A percentile compares a stretch with the other conserved stretches of the same genome.
phyloP scores from a whole-genome alignment of 108 stramenopile species.

The Thalassiosira profunda region DNA sequence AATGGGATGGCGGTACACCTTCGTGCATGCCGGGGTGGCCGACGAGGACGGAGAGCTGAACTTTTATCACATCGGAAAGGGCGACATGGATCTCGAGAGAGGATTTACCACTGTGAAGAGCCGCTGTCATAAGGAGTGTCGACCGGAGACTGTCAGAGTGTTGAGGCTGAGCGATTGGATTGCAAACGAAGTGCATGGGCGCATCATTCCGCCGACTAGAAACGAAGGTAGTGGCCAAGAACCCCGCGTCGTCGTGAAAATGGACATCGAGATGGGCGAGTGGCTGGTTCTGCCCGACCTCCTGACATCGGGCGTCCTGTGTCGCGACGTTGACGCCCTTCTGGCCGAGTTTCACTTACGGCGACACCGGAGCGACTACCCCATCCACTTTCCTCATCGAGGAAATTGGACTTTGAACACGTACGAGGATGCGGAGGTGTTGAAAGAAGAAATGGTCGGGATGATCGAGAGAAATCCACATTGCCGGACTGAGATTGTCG shows the following conservation, averaged over 20 bases:
- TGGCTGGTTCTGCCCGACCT: conserved; percentile 38
- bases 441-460: conserved; percentile 5
- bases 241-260: conserved; percentile 37
- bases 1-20: conserved; percentile 35
- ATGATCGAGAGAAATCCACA: conserved; percentile 2
- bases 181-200: conserved; percentile 24
- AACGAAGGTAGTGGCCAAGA: not conserved
- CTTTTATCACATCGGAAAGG: conserved; percentile 32
- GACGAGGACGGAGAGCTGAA: conserved; percentile 23
- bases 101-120: conserved; percentile 16
- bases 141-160: conserved; percentile 11
- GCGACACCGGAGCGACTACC: not conserved
- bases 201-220: conserved; percentile 1
- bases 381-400: not conserved
- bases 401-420: conserved; percentile 2
- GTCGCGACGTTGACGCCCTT: conserved; percentile 27
- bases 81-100: conserved; percentile 14
- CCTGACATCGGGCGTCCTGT: conserved; percentile 16
- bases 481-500: conserved; percentile 1
- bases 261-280: conserved; percentile 48
- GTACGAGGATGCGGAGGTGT: not conserved
- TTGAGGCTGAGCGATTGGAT: conserved; percentile 33
- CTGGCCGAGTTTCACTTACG: conserved; percentile 38
- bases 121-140: not conserved
- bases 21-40: conserved; percentile 15